Evolutionary conservation across 306 rosid species (phyloP).

Genomic region (Notholithocarpus densiflorus): DNA sequence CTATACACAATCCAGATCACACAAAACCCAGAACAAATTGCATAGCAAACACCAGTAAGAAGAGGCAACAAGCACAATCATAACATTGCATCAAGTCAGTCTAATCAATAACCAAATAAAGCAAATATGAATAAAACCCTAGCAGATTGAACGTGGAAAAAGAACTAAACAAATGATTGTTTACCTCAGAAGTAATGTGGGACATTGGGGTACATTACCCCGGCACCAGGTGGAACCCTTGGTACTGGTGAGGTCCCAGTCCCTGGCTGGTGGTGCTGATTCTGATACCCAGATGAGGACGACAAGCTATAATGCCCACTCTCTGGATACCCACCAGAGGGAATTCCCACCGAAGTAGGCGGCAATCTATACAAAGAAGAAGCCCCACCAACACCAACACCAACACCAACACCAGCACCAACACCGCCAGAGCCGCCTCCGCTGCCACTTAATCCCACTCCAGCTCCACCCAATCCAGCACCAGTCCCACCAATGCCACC

Average conservation of each 20-base stretch:
- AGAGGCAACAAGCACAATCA: background rate
- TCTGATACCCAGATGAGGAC: conserved; percentile 53
- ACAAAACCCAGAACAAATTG: background rate
- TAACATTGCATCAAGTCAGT: background rate
- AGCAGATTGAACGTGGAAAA: background rate
- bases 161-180: background rate
- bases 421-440: conserved; percentile 26
- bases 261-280: conserved; percentile 70
- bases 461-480: conserved; percentile 44
- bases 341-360: conserved; percentile 66
- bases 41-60: background rate
- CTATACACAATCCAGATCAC: background rate
- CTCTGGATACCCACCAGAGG: conserved; percentile 72
- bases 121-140: background rate
- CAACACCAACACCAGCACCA: conserved; percentile 29
- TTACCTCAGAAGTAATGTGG: conserved; percentile 95
- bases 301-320: conserved; percentile 66
- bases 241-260: conserved; percentile 72
- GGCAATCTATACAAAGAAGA: conserved; percentile 71
- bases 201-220: conserved; percentile 76
- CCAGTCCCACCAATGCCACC: conserved; percentile 64
- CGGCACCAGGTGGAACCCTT: conserved; percentile 79
- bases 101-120: background rate
- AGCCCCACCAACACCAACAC: conserved; percentile 41
- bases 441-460: too few species aligned